These are phyloP conservation scores for Jaltomata sinuosa DNA, from an alignment of 257 asterid species.

Conservation along the genomic window DNA sequence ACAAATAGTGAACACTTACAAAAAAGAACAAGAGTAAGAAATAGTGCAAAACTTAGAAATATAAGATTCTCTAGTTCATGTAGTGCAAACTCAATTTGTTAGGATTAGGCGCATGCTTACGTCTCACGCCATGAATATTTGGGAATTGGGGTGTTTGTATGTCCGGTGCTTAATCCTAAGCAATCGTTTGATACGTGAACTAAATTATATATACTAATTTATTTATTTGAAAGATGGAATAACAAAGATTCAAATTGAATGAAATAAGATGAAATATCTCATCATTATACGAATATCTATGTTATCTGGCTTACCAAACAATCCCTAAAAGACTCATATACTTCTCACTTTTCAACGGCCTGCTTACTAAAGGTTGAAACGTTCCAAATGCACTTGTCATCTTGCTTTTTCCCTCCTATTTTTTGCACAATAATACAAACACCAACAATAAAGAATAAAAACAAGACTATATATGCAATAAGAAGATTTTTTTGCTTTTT, in stretches of 20 bases:
- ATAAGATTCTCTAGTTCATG: not conserved
- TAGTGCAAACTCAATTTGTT: not conserved
- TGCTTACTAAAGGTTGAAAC: constrained; percentile 5
- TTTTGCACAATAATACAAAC: not conserved
- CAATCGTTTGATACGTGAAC: too few species aligned
- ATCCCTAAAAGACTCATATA: constrained; percentile 4
- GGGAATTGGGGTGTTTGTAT: not conserved
- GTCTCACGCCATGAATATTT: constrained; percentile 32
- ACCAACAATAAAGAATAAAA: not conserved
- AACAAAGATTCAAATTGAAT: not conserved
- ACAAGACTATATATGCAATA: not conserved
- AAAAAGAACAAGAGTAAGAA: not conserved
- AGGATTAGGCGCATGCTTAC: constrained; percentile 17
- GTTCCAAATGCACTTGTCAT: constrained; percentile 2
- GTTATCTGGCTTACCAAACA: not conserved
- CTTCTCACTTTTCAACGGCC: constrained; percentile 40
- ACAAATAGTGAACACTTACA: not conserved
- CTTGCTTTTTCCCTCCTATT: not conserved
- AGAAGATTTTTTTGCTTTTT: not conserved
- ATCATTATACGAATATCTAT: too few species aligned
- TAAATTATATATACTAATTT: too few species aligned
- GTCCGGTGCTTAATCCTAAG: not conserved
- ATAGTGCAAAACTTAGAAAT: not conserved
- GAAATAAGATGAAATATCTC: not conserved
- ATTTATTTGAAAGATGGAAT: not conserved